Percentiles rank a stretch among this genome's conserved stretches.
Conservation (phyloP, 805 yeast species). For the Metschnikowia santaceciliae region DNA sequence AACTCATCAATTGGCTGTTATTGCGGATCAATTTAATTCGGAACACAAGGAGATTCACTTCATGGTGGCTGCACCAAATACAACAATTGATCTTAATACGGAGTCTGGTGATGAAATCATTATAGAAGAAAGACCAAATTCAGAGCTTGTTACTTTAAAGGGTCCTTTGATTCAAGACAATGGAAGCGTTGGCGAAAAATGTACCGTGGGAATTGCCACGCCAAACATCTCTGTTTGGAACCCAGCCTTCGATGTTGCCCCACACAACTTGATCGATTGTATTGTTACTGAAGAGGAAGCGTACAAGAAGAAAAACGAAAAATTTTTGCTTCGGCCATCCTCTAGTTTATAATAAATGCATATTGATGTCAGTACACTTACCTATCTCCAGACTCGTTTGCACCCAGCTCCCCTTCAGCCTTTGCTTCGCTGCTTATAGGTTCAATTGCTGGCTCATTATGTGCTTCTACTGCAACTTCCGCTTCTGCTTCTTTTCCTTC, state of each 20-base stretch:
- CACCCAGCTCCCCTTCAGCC: neutral
- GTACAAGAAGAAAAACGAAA: conserved; percentile 8
- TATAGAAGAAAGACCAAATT: conserved; percentile 82
- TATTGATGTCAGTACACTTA: neutral
- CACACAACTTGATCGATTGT: conserved; percentile 75
- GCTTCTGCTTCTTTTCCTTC: neutral
- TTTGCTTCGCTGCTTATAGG: neutral
- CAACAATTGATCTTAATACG: conserved; percentile 76
- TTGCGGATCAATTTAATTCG: conserved; percentile 51
- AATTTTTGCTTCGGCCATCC: conserved; percentile 6
- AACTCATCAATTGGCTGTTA: conserved; percentile 78
- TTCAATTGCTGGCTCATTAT: neutral
- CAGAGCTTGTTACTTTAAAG: conserved; percentile 70
- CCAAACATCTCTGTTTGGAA: conserved; percentile 87
- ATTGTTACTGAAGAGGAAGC: conserved; percentile 73
- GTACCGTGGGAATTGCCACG: conserved; percentile 77
- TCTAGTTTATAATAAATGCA: neutral
- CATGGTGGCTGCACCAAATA: conserved; percentile 92
- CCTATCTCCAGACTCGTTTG: neutral
- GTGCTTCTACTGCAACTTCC: neutral
- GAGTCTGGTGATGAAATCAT: conserved; percentile 67
- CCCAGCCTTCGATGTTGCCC: conserved; percentile 94
- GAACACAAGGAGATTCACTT: conserved; percentile 57
- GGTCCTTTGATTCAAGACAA: conserved; percentile 45
- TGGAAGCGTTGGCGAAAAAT: conserved; percentile 29